These are phyloP conservation scores for Leccinum variicolor DNA, from an alignment of 768 basidiomycete genomes.

Conservation along the genomic window DNA sequence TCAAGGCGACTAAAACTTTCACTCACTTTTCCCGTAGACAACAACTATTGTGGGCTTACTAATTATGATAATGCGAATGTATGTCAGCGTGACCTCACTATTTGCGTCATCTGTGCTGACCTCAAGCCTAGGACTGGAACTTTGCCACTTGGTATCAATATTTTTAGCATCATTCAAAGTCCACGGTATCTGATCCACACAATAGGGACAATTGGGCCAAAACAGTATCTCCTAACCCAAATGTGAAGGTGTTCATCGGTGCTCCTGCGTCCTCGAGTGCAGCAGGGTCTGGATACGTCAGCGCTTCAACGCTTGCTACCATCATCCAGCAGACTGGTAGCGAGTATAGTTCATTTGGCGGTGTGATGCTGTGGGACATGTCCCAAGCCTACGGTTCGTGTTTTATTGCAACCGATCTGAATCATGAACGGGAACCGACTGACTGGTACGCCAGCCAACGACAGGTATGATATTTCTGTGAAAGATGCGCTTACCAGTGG, in stretches of 20 bases:
- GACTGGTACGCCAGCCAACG: constrained; percentile 41
- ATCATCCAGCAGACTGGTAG: constrained; percentile 34
- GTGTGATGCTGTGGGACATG: constrained; percentile 44
- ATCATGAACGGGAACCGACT: background rate
- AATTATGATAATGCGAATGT: constrained; percentile 46
- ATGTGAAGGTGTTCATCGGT: constrained; percentile 50
- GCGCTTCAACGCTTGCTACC: constrained; percentile 30
- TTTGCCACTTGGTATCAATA: constrained; percentile 38
- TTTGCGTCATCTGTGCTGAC: background rate
- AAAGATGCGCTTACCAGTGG: constrained; percentile 54
- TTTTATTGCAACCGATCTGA: background rate
- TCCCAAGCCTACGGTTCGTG: constrained; percentile 43
- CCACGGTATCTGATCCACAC: background rate
- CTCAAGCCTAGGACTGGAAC: constrained; percentile 43
- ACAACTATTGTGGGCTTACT: constrained; percentile 44
- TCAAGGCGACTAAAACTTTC: background rate
- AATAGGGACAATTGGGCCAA: constrained; percentile 49
- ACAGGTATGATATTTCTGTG: constrained; percentile 55
- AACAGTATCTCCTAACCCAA: constrained; percentile 39
- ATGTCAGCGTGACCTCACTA: constrained; percentile 1
- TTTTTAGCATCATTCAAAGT: background rate
- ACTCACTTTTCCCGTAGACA: constrained; percentile 32
- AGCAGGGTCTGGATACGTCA: constrained; percentile 45
- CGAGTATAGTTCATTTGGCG: constrained; percentile 44
- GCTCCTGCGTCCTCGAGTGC: constrained; percentile 43